Percentiles rank a stretch among this genome's conserved stretches.
phyloP scores from a whole-genome alignment of 164 flowering plant genomes.

The Macadamia tetraphylla region DNA sequence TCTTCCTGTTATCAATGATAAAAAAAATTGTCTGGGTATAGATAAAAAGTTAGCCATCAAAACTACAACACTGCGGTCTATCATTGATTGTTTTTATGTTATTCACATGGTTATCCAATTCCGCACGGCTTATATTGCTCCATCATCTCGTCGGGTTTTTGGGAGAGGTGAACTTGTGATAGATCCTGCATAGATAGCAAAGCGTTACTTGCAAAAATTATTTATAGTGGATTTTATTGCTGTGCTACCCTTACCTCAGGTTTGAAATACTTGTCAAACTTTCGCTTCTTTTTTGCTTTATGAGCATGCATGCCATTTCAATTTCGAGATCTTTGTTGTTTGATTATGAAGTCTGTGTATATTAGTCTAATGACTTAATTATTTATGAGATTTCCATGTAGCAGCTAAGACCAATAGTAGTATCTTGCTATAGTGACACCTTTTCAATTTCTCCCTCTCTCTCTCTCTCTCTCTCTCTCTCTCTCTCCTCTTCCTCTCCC shows the following conservation, averaged over 20 bases:
- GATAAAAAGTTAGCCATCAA: conserved; percentile 60
- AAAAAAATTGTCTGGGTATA: conserved; percentile 53
- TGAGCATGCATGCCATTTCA: not conserved
- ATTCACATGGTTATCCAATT: conserved; percentile 88
- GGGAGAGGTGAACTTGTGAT: conserved; percentile 98
- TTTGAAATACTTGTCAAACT: conserved; percentile 11
- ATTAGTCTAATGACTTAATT: too few species aligned
- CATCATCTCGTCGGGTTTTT: conserved; percentile 96
- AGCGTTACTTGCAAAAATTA: conserved; percentile 59
- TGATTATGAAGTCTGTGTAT: too few species aligned
- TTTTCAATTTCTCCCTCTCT: too few species aligned
- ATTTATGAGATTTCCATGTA: too few species aligned
- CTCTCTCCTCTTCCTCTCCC: too few species aligned
- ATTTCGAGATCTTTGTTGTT: not conserved
- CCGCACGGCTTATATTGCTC: conserved; percentile 96
- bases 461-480: too few species aligned
- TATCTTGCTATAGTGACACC: too few species aligned
- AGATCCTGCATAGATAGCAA: conserved; percentile 83
- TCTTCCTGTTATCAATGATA: conserved; percentile 61
- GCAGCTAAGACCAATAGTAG: too few species aligned
- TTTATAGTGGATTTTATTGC: conserved; percentile 86
- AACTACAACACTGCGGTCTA: conserved; percentile 61
- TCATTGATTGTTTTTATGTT: conserved; percentile 76
- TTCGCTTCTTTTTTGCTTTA: not conserved
- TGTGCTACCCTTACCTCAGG: conserved; percentile 95